These are phyloP conservation scores for Fusarium setosum DNA, from an alignment of 2,329 filamentous ascomycete genomes.

Conservation along the genomic window DNA sequence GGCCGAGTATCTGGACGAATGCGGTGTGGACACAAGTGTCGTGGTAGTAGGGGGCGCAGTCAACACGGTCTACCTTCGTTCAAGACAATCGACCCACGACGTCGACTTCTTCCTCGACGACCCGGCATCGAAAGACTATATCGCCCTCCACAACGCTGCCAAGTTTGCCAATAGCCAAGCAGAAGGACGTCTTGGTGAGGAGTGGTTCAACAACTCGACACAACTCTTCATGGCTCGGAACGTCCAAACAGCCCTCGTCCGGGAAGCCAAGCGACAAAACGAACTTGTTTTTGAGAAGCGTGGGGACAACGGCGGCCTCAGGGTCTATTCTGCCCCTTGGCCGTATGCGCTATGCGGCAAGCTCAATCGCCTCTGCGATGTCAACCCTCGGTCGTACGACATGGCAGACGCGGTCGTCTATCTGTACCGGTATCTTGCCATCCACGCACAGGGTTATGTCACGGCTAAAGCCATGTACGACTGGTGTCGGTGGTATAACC, in stretches of 20 bases:
- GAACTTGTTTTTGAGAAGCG: conserved; percentile 32
- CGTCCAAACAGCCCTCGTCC: conserved; percentile 20
- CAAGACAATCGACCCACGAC: conserved; percentile 32
- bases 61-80: conserved; percentile 33
- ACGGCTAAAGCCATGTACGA: conserved; percentile 7
- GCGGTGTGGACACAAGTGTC: conserved; percentile 14
- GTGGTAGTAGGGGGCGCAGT: conserved; percentile 36
- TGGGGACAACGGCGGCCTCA: conserved; percentile 25
- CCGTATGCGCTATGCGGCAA: conserved; percentile 35
- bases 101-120: conserved; percentile 36
- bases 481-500: conserved; percentile 33
- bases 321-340: conserved; percentile 36
- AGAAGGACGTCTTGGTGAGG: conserved; percentile 25
- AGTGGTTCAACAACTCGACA: conserved; percentile 40
- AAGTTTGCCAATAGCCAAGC: conserved; percentile 30
- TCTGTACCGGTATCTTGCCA: conserved; percentile 22
- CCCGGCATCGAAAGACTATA: conserved; percentile 18
- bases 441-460: conserved; percentile 7
- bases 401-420: conserved; percentile 36
- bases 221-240: conserved; percentile 30
- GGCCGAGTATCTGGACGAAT: conserved; percentile 36
- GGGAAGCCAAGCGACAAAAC: conserved; percentile 23
- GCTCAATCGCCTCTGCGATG: conserved; percentile 32
- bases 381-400: conserved; percentile 28
- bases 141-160: conserved; percentile 27